Conservation (phyloP, 1,284 basidiomycete genomes). For the Irpex rosettiformis region DNA sequence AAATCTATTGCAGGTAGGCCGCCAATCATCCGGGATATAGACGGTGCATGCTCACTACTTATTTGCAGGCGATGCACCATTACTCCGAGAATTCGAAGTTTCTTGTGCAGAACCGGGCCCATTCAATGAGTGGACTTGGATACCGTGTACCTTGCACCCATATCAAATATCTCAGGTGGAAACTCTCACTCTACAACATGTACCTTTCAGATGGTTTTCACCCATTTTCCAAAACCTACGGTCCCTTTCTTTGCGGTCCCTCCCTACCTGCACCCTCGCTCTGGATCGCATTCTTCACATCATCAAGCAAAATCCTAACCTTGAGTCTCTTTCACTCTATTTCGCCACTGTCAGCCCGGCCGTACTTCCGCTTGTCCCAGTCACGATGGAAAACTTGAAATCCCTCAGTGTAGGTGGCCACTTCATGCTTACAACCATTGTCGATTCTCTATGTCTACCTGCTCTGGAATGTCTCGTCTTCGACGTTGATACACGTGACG, state of each 20-base stretch:
- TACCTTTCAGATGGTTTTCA: conserved; percentile 73
- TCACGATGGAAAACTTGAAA: conserved; percentile 48
- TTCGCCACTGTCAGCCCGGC: conserved; percentile 55
- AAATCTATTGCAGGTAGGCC: conserved; percentile 62
- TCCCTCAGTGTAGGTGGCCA: conserved; percentile 61
- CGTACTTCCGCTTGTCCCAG: conserved; percentile 54
- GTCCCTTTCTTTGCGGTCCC: conserved; percentile 56
- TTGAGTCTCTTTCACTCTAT: conserved; percentile 55
- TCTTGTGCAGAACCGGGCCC: conserved; percentile 63
- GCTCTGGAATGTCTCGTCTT: conserved; percentile 50
- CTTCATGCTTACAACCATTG: conserved; percentile 54
- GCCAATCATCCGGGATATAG: too few relatives aligned
- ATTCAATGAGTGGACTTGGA: conserved; percentile 64
- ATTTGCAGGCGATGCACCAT: conserved; percentile 58
- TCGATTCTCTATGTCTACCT: conserved; percentile 60
- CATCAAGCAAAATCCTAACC: conserved; percentile 48
- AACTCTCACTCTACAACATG: conserved; percentile 59
- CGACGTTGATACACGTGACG: conserved; percentile 65
- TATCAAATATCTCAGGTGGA: conserved; percentile 41
- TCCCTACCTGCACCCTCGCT: conserved; percentile 58
- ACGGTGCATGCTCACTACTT: background rate
- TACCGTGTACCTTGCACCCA: conserved; percentile 44
- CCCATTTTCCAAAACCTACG: conserved; percentile 59
- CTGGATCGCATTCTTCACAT: conserved; percentile 65
- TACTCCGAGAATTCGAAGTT: conserved; percentile 71